These are phyloP conservation scores for Taphrina pruni DNA, from an alignment of 1,139 yeast genomes.

Conservation along the genomic window DNA sequence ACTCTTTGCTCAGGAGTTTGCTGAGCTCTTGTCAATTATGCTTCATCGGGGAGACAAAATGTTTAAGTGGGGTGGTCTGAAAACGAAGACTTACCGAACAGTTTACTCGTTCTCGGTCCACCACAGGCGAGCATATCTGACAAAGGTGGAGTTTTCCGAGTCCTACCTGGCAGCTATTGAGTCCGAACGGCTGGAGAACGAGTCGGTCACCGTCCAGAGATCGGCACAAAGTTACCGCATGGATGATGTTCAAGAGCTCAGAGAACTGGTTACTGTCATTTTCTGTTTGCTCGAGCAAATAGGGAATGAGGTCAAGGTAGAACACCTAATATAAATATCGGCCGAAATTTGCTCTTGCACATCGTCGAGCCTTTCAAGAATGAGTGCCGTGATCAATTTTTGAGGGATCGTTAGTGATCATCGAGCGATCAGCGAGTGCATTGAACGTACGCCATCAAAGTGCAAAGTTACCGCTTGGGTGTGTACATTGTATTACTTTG, in stretches of 20 bases:
- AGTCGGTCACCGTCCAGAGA: neutral
- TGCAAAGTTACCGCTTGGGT: too few relatives aligned
- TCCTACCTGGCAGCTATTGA: neutral
- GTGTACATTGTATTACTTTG: too few relatives aligned
- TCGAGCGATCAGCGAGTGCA: too few relatives aligned
- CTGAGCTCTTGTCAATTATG: constrained; percentile 2
- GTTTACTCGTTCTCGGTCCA: constrained; percentile 7
- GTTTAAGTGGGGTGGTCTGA: neutral
- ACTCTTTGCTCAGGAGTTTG: constrained; percentile 1
- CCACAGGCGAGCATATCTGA: constrained; percentile 7
- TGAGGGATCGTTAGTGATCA: too few relatives aligned
- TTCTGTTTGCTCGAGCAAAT: neutral
- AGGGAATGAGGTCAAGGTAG: neutral
- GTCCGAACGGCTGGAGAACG: neutral
- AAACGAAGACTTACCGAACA: neutral
- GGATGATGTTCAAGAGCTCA: constrained; percentile 5
- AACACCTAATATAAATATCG: neutral
- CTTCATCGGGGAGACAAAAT: neutral
- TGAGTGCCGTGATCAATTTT: too few relatives aligned
- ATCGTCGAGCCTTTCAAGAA: too few relatives aligned
- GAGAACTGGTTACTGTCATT: constrained; percentile 2
- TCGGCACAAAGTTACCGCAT: neutral
- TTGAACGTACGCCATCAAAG: too few relatives aligned
- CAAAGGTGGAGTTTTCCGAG: neutral
- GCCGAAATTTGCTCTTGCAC: too few relatives aligned